Base-by-base conservation (phyloP, 805 yeast genomes). In the Lipomyces chichibuensis region DNA sequence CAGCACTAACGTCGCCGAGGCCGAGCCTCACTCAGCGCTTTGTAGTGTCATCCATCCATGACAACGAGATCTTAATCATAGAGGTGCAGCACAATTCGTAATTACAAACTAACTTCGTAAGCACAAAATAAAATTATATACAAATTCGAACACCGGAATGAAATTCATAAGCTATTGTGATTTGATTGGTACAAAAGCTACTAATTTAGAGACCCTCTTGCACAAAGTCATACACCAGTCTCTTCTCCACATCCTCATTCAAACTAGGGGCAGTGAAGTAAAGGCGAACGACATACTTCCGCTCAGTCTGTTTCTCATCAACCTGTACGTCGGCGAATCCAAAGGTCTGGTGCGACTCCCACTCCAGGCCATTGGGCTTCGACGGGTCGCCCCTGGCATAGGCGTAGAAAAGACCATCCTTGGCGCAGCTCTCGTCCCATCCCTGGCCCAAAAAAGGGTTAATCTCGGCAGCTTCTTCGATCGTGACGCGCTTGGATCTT, bases 181-280 rank as follows among this genome's bases (percentile, higher is more conserved):
- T 14, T 49, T 49, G 11, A 27, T n/a, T 17, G 23, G 23, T 63
- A 33, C 9, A 29, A 35, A 17, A 11, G 49, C 25, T 33, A 59
- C 4, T 13, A 43, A 20, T 13, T 56, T 23, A 37, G 51, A 58
- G 11, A 33, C 52, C 54, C 20, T 58, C 46, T 23, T 23, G n/a
- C 4, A 11, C 59, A 62, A 67, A 69, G 35, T 69, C 71, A 51
- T 69, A 69, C 51, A 69, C 70, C 9, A 69, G 39, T 35, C 67
- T 39, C 57, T 63, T 63, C 59, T 46, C 58, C 51, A 69, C 37
- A 0, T 63, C 65, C 37, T 37, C 62, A 1, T n/a, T 20, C 60
- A 66, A 33, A 4, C 63, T 37, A 25, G 70, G 68, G 0, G 70
- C 57, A 3, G 51, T 67, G 60, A 69, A 69, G 39, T n/a, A 54